phyloP scores from a whole-genome alignment of 177 flowering plant genomes.

The Telopea speciosissima region DNA sequence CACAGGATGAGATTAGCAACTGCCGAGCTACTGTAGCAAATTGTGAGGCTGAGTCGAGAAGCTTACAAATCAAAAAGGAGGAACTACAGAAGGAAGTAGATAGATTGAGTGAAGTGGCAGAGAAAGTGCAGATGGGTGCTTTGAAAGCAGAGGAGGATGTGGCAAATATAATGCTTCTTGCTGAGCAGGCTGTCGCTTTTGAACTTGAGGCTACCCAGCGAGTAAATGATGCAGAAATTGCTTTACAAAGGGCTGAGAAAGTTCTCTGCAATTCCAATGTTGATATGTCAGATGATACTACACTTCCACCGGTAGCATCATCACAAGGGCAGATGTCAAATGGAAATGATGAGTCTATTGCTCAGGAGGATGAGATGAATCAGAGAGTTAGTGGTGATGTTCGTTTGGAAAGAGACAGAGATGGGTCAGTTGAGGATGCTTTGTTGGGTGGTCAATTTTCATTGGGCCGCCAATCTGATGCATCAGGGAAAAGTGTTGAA shows the following conservation, averaged over 20 bases:
- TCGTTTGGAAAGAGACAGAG: constrained; percentile 22
- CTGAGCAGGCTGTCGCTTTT: constrained; percentile 95
- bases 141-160: constrained; percentile 94
- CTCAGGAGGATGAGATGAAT: constrained; percentile 32
- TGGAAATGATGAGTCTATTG: constrained; percentile 30
- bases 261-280: constrained; percentile 25
- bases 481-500: constrained; percentile 26
- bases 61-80: constrained; percentile 57
- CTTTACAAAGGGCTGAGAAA: constrained; percentile 72
- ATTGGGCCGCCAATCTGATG: constrained; percentile 34
- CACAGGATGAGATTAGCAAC: constrained; percentile 54
- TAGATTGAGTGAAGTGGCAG: constrained; percentile 66
- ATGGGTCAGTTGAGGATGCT: constrained; percentile 23
- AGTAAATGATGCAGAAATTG: constrained; percentile 91
- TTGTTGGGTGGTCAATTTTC: constrained; percentile 18
- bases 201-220: constrained; percentile 82
- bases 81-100: constrained; percentile 77
- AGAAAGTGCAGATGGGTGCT: constrained; percentile 57
- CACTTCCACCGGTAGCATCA: too few species aligned
- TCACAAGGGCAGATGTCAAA: constrained; percentile 10
- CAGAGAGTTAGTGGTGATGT: constrained; percentile 25
- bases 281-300: constrained; percentile 31
- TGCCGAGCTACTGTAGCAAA: constrained; percentile 38
- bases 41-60: constrained; percentile 57
- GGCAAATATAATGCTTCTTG: constrained; percentile 83